phyloP scores from a whole-genome alignment of 2,329 filamentous ascomycete genomes.

The Eutypa lata region DNA sequence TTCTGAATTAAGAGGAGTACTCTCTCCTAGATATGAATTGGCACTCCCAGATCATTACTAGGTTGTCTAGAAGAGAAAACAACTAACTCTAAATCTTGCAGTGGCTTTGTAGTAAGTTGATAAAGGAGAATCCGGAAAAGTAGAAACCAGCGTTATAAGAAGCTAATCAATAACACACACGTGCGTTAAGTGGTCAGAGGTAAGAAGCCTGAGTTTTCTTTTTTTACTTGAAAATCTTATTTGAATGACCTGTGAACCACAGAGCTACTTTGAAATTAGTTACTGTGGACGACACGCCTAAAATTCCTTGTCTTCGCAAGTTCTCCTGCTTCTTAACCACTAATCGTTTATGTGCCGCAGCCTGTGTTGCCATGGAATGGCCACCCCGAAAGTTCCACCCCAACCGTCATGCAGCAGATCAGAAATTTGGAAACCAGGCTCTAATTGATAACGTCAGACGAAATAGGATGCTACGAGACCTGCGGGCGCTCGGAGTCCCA shows the following conservation, averaged over 20 bases:
- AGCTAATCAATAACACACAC: constrained; percentile 19
- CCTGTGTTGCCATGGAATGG: constrained; percentile 1
- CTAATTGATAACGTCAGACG: background rate
- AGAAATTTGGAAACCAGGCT: background rate
- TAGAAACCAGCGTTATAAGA: constrained; percentile 1
- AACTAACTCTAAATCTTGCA: no score
- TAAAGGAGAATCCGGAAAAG: background rate
- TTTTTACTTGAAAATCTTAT: no score
- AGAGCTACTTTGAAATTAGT: no score
- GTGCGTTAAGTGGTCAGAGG: background rate
- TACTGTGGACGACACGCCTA: no score
- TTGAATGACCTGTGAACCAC: no score
- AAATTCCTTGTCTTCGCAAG: no score
- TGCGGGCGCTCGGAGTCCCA: background rate
- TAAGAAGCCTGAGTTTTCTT: background rate
- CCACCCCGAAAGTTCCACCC: background rate
- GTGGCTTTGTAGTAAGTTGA: constrained; percentile 17
- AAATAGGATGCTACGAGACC: background rate
- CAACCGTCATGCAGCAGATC: background rate
- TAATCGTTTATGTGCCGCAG: background rate
- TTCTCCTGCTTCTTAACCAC: background rate
- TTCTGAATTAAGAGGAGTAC: no score
- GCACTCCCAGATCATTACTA: no score
- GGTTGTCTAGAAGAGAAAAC: no score
- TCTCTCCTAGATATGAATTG: no score